A percentile compares a stretch with the other conserved stretches of the same genome.
phyloP scores from a whole-genome alignment of 257 asterid species.

The Thymus quinquecostatus region DNA sequence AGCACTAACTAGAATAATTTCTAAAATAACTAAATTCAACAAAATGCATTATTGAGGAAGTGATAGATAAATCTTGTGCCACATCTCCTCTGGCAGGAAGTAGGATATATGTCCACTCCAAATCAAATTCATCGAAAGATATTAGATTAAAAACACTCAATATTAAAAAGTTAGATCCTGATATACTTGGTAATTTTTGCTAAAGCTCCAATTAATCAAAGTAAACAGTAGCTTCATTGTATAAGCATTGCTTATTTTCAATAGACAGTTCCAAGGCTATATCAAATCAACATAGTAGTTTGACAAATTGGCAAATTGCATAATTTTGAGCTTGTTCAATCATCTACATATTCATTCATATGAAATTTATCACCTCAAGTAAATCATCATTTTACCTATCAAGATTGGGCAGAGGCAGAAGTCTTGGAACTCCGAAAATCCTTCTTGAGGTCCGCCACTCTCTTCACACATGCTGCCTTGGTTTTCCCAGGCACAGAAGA shows the following conservation, averaged over 20 bases:
- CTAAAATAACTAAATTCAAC: not conserved
- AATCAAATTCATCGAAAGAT: not conserved
- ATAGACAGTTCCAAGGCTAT: not conserved
- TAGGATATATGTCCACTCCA: not conserved
- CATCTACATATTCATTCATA: no score
- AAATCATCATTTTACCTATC: conserved; percentile 30
- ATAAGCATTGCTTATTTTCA: not conserved
- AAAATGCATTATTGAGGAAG: not conserved
- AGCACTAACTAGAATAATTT: not conserved
- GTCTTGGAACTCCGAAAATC: conserved; percentile 81
- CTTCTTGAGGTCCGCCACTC: conserved; percentile 82
- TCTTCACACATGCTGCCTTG: conserved; percentile 72
- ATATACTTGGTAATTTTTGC: not conserved
- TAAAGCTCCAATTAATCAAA: not conserved
- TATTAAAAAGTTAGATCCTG: not conserved
- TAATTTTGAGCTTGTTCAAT: no score
- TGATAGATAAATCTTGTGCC: not conserved
- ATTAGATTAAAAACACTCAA: not conserved
- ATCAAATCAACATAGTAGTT: not conserved
- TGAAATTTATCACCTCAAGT: no score
- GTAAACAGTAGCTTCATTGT: not conserved
- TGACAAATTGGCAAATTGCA: no score
- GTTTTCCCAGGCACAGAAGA: conserved; percentile 83
- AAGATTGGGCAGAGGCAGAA: conserved; percentile 43
- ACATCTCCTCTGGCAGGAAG: not conserved